phyloP scores from a whole-genome alignment of 495 filamentous ascomycete genomes.

The Penicillium subrubescens region DNA sequence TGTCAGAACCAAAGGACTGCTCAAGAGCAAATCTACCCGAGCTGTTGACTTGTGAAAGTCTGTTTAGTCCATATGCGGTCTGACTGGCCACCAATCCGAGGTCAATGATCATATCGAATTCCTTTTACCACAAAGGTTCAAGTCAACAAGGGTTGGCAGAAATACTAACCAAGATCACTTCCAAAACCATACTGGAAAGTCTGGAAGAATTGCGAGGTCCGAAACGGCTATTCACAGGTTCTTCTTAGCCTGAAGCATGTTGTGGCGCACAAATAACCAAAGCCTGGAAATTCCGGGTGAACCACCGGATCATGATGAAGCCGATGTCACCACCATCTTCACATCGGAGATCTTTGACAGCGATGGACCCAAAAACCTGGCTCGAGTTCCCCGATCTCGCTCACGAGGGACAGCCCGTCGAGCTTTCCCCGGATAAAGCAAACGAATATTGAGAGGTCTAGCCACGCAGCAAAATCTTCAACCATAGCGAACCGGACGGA shows the following conservation, averaged over 20 bases:
- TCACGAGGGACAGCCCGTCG: not conserved
- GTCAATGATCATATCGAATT: not conserved
- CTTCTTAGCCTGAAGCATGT: not conserved
- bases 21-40: not conserved
- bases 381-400: not conserved
- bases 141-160: not conserved
- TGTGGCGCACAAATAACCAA: not conserved
- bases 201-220: not conserved
- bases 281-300: not conserved
- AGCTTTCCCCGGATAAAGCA: not conserved
- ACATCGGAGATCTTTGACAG: not conserved
- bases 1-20: not conserved
- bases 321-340: not conserved
- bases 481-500: not conserved
- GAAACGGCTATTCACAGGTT: not conserved
- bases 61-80: not conserved
- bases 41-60: not conserved
- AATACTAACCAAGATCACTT: not conserved
- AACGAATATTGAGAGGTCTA: not conserved
- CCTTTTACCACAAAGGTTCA: constrained; percentile 5
- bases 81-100: not conserved
- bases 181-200: not conserved
- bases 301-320: not conserved
- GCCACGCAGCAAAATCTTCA: not conserved
- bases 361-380: not conserved